phyloP scores from a whole-genome alignment of 176 grass and related monocot species.

The Juncus inflexus region DNA sequence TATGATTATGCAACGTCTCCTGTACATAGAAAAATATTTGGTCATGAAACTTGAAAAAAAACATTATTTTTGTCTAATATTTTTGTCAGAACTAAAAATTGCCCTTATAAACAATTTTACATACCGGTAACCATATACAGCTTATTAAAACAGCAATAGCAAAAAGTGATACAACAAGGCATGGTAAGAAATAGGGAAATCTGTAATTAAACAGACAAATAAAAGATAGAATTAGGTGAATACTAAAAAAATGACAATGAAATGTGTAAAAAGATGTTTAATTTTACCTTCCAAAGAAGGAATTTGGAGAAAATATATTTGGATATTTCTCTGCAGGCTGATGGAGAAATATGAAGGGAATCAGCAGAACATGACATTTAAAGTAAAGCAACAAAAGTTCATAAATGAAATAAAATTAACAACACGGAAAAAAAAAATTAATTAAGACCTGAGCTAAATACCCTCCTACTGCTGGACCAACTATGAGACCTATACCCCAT shows the following conservation, averaged over 20 bases:
- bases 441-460: slow-evolving; percentile 59
- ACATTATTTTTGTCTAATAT: background rate
- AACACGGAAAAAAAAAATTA: background rate
- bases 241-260: background rate
- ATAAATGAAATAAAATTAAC: slow-evolving; percentile 7
- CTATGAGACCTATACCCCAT: slow-evolving; percentile 80
- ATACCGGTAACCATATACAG: slow-evolving; percentile 88
- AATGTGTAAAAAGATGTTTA: background rate
- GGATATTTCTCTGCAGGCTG: slow-evolving; percentile 69
- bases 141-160: slow-evolving; percentile 60
- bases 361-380: background rate
- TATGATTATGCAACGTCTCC: slow-evolving; percentile 91
- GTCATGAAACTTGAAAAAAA: background rate
- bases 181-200: slow-evolving; percentile 92
- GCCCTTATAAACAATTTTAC: slow-evolving; percentile 24
- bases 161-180: slow-evolving; percentile 58
- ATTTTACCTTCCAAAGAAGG: slow-evolving; percentile 62
- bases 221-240: slow-evolving; percentile 3
- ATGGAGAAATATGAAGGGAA: background rate
- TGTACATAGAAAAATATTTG: slow-evolving; percentile 35
- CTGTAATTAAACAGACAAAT: slow-evolving; percentile 23
- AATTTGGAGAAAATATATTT: slow-evolving; percentile 42
- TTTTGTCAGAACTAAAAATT: background rate
- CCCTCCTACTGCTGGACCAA: slow-evolving; percentile 91
- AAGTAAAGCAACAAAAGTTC: background rate